Base-by-base conservation (phyloP, 345 rosid genomes). In the Eucalyptus microcorys region DNA sequence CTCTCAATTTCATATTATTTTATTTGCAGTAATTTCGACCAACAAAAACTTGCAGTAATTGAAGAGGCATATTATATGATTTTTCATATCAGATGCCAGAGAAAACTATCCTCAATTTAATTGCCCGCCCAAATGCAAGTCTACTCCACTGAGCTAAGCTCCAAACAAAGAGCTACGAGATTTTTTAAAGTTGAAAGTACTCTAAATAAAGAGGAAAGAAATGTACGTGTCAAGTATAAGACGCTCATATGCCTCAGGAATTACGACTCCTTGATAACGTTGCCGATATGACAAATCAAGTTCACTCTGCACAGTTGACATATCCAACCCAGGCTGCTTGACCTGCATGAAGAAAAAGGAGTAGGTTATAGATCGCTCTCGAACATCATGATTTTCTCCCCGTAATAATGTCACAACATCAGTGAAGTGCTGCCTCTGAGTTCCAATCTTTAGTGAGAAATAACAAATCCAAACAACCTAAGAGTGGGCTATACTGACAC, bases 201-300 rank as follows among this genome's bases (percentile, higher is more conserved):
- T 47, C 84, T 7, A 24, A 59, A 47, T 15, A 87, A 81, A 52
- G 61, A 87, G 87, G 85, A 30, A 86, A 26, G 91, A 87, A 83
- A 7, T 91, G 34, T 96, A 97, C 99, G 99, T 98, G 93, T 98
- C 99, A 87, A 98, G 99, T 93, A 98, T 97, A 17, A 98, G 94
- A 71, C 99, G 99, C 89, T 98, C 99, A 87, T 98, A 98, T 84
- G 99, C 99, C 93, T 98, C 99, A 5, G 99, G 99, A 87, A 98
- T 98, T 26, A 93, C 66, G 85, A 96, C 94, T 57, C 89, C 93
- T 89, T 97, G 99, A 90, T 98, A 98, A 14, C 99, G 99, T 88
- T 98, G 99, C 90, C 94, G 85, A 80, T 98, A 98, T 40, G 99
- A 98, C 91, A 98, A 92, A 93, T 98, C 99, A 55, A 98, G 96